Evolutionary conservation across 2,329 filamentous ascomycete species (phyloP).

Genomic region (Penicillium sp.): DNA sequence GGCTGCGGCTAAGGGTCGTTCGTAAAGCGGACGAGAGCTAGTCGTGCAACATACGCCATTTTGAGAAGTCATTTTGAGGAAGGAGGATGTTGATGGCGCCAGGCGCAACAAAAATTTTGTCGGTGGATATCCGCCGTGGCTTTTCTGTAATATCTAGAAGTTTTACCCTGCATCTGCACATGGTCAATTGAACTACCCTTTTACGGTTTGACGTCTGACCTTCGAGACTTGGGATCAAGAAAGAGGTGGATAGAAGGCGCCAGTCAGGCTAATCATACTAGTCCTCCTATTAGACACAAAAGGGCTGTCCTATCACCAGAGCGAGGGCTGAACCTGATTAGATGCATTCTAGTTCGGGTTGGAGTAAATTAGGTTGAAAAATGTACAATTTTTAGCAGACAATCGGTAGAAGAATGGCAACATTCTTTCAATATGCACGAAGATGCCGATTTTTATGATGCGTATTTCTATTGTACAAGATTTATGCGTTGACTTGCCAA

Average conservation of each 20-base stretch:
- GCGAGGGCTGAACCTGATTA: too few relatives aligned
- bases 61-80: background rate
- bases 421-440: background rate
- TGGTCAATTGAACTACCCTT: constrained; percentile 16
- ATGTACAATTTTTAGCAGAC: too few relatives aligned
- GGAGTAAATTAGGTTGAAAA: too few relatives aligned
- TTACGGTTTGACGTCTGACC: background rate
- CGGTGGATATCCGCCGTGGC: constrained; percentile 15
- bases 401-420: too few relatives aligned
- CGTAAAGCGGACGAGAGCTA: constrained; percentile 9
- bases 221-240: background rate
- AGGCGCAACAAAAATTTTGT: constrained; percentile 17
- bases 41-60: constrained; percentile 2
- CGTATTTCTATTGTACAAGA: background rate
- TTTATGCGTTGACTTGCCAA: background rate
- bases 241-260: background rate
- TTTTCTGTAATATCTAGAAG: constrained; percentile 26
- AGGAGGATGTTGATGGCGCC: constrained; percentile 12
- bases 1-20: constrained; percentile 37
- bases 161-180: constrained; percentile 24
- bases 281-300: background rate
- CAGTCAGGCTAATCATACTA: background rate
- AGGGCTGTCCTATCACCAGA: too few relatives aligned
- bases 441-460: background rate
- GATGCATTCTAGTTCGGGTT: too few relatives aligned